Conservation (phyloP, 1,139 yeast genomes). For the Meyerozyma elateridarum region DNA sequence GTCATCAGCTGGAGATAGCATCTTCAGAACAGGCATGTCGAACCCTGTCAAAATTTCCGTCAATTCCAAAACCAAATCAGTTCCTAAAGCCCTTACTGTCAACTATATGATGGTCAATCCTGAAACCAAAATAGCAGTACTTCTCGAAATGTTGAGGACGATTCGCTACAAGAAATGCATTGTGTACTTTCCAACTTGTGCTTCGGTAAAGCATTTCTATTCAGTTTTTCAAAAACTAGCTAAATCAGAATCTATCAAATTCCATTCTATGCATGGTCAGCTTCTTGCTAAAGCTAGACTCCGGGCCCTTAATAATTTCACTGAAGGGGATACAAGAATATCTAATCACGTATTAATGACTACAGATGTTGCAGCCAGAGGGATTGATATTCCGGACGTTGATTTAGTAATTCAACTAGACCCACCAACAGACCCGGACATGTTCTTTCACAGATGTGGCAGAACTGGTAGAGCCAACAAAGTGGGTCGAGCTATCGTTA, state of each 20-base stretch:
- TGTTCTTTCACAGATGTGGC: constrained; percentile 16
- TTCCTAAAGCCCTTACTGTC: constrained; percentile 65
- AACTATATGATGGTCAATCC: constrained; percentile 61
- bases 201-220: constrained; percentile 73
- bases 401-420: constrained; percentile 84
- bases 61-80: constrained; percentile 33
- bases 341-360: constrained; percentile 64
- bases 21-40: constrained; percentile 77
- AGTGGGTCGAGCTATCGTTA: constrained; percentile 71
- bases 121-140: constrained; percentile 51
- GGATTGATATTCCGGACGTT: constrained; percentile 88
- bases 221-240: constrained; percentile 38
- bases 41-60: constrained; percentile 87
- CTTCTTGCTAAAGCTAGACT: constrained; percentile 69
- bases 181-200: constrained; percentile 89
- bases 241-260: constrained; percentile 29
- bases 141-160: constrained; percentile 51
- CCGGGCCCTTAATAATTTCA: constrained; percentile 61
- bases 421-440: constrained; percentile 78
- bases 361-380: constrained; percentile 90
- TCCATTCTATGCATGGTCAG: constrained; percentile 83
- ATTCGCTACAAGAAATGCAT: constrained; percentile 69
- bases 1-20: constrained; percentile 66
- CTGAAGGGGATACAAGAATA: constrained; percentile 37
- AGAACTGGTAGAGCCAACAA: constrained; percentile 54